Base-by-base conservation (phyloP, 192 early-diverging fungal genomes). In the Coemansia sp. region DNA sequence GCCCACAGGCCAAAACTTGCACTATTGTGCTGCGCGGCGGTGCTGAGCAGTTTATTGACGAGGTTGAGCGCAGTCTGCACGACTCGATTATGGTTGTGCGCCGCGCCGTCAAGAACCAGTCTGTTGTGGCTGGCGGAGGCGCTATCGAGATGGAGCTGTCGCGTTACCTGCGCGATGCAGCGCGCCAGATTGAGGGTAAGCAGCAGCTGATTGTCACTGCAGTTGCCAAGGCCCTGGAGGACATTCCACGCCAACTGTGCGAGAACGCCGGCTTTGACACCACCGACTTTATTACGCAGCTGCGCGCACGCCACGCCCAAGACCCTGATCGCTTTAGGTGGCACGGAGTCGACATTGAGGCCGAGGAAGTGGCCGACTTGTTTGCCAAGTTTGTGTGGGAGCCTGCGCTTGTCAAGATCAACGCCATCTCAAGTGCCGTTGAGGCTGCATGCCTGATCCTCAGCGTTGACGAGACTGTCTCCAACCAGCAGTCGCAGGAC, bases 1-100 rank as follows among this genome's bases (percentile, higher is more conserved):
- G 97, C 79, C 84, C 94, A 22, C 83, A 89, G 69, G 92, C 95
- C 54, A 92, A 92, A 73, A 97, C 97, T 0, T 98, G 95, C 84
- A 99, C 97, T 1, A 85, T 99, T 29, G 85, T 99, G 38, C 83
- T 99, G 27, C 88, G 97, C 60, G 97, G 97, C 66, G 97, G 97
- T 60, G 97, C 97, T 20, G 97, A 99, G 76, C 97, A 99, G 82
- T 99, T 99, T 65, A 99, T 99, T 78, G 95, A 94, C 67, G 97
- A 99, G 74, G 95, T 99, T 9, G 95, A 97, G 83, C 85, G 97
- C 62, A 90, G 88, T 69, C 83, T 99, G 78, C 97, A 99, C 82
- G 97, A 99, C 82, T 95, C 97, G 32, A 99, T 99, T 71, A 99
- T 99, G 97, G 94, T 99, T 85, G 97, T 99, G 53, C 88, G 94